phyloP scores from a whole-genome alignment of 1,284 basidiomycete genomes.

The Pterulicium gracile region DNA sequence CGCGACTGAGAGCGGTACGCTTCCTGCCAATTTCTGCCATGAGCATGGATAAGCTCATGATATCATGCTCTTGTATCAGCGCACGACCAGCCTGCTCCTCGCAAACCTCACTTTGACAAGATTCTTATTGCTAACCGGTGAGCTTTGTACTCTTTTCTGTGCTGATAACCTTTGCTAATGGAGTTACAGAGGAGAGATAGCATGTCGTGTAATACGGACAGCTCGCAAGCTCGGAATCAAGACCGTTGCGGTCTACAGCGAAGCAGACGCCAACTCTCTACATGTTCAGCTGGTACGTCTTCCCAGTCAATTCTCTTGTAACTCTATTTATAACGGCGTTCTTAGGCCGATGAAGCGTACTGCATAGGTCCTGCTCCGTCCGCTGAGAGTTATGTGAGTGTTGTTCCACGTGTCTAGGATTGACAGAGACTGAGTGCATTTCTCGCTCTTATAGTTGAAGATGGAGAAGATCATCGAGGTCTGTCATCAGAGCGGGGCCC shows the following conservation, averaged over 20 bases:
- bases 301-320: conserved; percentile 1
- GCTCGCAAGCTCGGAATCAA: conserved; percentile 81
- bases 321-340: too few relatives aligned
- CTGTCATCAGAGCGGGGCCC: conserved; percentile 71
- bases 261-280: conserved; percentile 68
- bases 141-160: conserved; percentile 4
- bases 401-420: neutral
- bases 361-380: conserved; percentile 88
- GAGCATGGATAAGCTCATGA: neutral
- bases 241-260: conserved; percentile 86
- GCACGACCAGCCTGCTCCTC: neutral
- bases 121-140: conserved; percentile 80
- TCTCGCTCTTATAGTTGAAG: conserved; percentile 54
- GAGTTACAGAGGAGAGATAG: conserved; percentile 75
- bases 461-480: conserved; percentile 86
- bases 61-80: neutral
- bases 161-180: neutral
- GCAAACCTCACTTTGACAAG: conserved; percentile 61
- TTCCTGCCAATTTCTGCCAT: neutral
- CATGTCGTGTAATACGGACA: conserved; percentile 85
- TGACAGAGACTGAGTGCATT: too few relatives aligned
- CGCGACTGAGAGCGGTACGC: neutral
- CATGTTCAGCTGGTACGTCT: conserved; percentile 60
- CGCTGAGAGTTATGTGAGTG: conserved; percentile 76
- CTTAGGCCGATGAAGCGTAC: conserved; percentile 92